Percentiles rank a stretch among this genome's conserved stretches.
These are phyloP conservation scores for Chlamydomonas eustigma DNA, from an alignment of 139 green algal genomes.

Conservation along the genomic window DNA sequence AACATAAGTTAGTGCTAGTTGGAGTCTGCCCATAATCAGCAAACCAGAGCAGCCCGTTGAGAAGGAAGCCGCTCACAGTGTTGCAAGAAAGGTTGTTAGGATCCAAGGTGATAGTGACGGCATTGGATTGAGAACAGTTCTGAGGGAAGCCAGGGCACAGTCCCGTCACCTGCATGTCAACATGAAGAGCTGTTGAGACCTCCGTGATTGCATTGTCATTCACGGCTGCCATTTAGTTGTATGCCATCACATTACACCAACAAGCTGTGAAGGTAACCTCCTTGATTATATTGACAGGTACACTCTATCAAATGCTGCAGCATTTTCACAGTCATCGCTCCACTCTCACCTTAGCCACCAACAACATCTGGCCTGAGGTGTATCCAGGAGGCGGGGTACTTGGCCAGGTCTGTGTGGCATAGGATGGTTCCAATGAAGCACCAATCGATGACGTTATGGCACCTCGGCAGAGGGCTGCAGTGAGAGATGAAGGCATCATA, in stretches of 20 bases:
- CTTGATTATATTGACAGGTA: background rate
- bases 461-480: background rate
- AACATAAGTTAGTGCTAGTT: background rate
- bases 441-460: background rate
- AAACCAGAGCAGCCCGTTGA: background rate
- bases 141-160: background rate
- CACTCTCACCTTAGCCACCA: background rate
- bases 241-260: background rate
- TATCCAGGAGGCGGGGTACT: background rate
- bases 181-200: background rate
- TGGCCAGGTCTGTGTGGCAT: background rate
- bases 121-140: background rate
- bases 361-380: background rate
- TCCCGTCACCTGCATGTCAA: background rate
- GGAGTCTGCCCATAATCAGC: background rate
- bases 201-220: background rate
- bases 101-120: conserved; percentile 1
- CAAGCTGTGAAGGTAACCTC: background rate
- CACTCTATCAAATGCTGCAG: no score
- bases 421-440: background rate
- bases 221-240: background rate
- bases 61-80: background rate
- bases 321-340: background rate
- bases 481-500: background rate
- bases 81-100: background rate